Conservation (phyloP, 192 early-diverging fungal species). For the Podila horticola region DNA sequence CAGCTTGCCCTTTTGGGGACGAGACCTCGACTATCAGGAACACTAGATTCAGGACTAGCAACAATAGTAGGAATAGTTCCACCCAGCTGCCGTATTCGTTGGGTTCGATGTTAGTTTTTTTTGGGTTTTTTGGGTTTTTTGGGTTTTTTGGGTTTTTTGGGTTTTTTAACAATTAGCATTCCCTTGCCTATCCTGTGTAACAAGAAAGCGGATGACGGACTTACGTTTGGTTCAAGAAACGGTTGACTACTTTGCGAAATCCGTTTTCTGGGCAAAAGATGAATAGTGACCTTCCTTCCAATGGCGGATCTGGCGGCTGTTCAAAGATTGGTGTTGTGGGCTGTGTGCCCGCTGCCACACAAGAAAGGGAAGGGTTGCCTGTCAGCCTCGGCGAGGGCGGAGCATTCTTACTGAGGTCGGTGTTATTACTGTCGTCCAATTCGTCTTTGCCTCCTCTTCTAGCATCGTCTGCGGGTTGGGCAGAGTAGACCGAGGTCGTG, state of each 20-base stretch:
- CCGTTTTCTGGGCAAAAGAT: constrained; percentile 57
- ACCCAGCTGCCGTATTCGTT: constrained; percentile 52
- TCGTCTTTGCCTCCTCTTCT: neutral
- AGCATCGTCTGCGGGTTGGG: neutral
- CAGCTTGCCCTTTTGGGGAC: constrained; percentile 17
- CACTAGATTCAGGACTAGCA: constrained; percentile 55
- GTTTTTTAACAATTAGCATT: too few species aligned
- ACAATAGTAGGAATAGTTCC: constrained; percentile 56
- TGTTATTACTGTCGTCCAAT: constrained; percentile 1
- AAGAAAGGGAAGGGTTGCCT: neutral
- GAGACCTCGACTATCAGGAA: constrained; percentile 57
- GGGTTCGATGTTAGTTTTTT: neutral
- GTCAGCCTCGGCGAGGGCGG: neutral
- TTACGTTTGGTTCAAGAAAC: constrained; percentile 56
- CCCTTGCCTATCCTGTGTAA: neutral
- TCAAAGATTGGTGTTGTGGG: neutral
- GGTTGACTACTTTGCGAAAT: constrained; percentile 49
- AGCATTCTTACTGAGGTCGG: neutral
- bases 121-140: too few species aligned
- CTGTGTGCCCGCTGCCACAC: neutral
- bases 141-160: too few species aligned
- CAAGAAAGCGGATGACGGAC: neutral
- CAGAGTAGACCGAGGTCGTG: neutral
- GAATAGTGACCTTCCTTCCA: constrained; percentile 48
- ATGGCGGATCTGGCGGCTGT: constrained; percentile 15